These are phyloP conservation scores for Meripilus lineatus DNA, from an alignment of 1,284 basidiomycete genomes.

Conservation along the genomic window DNA sequence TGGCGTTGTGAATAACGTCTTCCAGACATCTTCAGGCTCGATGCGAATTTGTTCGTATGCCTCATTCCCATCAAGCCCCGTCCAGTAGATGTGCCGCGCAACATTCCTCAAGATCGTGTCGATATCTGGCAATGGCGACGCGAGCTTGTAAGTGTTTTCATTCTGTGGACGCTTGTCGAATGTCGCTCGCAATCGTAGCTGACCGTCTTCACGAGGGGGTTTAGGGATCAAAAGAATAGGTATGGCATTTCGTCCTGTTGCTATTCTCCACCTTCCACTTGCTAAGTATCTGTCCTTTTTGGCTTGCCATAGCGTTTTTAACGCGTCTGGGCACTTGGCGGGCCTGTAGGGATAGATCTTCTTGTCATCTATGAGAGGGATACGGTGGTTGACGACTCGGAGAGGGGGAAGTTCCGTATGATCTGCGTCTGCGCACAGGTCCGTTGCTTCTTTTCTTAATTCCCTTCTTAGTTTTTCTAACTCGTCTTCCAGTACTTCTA, in stretches of 20 bases:
- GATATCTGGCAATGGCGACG: constrained; percentile 30
- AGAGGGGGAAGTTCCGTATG: constrained; percentile 27
- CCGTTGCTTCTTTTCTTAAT: constrained; percentile 21
- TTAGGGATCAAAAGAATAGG: constrained; percentile 24
- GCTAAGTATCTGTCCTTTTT: constrained; percentile 26
- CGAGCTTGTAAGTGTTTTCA: constrained; percentile 30
- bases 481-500: too few relatives aligned
- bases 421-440: too few relatives aligned
- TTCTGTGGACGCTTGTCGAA: constrained; percentile 28
- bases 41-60: constrained; percentile 24
- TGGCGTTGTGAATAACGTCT: too few relatives aligned
- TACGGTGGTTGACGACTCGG: constrained; percentile 32
- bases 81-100: constrained; percentile 7
- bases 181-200: constrained; percentile 25
- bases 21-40: too few relatives aligned
- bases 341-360: too few relatives aligned
- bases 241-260: constrained; percentile 25
- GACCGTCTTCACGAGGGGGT: constrained; percentile 18
- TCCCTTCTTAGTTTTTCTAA: constrained; percentile 12
- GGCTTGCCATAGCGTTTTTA: constrained; percentile 21
- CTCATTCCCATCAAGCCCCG: constrained; percentile 13
- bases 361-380: constrained; percentile 30
- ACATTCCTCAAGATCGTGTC: constrained; percentile 8
- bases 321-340: constrained; percentile 28
- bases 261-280: constrained; percentile 25